These are phyloP conservation scores for Stagonosporopsis cucurbitacearum DNA, from an alignment of 2,329 filamentous ascomycete genomes.

Conservation along the genomic window DNA sequence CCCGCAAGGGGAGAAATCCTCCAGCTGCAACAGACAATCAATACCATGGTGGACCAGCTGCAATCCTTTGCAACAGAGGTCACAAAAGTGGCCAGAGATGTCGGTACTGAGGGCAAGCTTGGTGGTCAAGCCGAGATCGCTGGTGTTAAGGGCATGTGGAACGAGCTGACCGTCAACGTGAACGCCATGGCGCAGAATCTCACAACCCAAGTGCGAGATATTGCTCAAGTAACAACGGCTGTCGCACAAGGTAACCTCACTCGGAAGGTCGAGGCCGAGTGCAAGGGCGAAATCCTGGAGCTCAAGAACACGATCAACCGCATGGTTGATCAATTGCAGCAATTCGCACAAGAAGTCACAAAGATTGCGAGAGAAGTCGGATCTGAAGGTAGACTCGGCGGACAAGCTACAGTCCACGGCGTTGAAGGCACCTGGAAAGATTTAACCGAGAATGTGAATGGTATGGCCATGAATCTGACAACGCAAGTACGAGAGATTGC, in stretches of 20 bases:
- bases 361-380: constrained; percentile 61
- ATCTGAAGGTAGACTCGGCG: constrained; percentile 59
- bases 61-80: constrained; percentile 70
- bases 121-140: constrained; percentile 70
- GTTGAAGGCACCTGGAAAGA: constrained; percentile 62
- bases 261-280: constrained; percentile 59
- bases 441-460: constrained; percentile 61
- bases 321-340: constrained; percentile 61
- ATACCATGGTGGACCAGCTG: constrained; percentile 71
- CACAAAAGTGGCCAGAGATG: constrained; percentile 68
- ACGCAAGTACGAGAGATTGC: constrained; percentile 62
- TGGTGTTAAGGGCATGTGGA: constrained; percentile 70
- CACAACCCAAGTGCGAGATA: constrained; percentile 61
- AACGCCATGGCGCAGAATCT: constrained; percentile 62
- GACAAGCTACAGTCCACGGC: constrained; percentile 60
- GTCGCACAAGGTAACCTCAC: constrained; percentile 60
- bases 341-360: constrained; percentile 61
- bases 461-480: constrained; percentile 60
- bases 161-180: constrained; percentile 65
- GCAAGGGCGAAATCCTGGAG: constrained; percentile 60
- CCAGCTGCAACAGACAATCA: constrained; percentile 88
- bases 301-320: constrained; percentile 60
- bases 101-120: constrained; percentile 68
- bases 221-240: constrained; percentile 60
- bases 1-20: constrained; percentile 94